phyloP scores from a whole-genome alignment of 2,329 filamentous ascomycete species.

The Scleromitrula shiraiana region DNA sequence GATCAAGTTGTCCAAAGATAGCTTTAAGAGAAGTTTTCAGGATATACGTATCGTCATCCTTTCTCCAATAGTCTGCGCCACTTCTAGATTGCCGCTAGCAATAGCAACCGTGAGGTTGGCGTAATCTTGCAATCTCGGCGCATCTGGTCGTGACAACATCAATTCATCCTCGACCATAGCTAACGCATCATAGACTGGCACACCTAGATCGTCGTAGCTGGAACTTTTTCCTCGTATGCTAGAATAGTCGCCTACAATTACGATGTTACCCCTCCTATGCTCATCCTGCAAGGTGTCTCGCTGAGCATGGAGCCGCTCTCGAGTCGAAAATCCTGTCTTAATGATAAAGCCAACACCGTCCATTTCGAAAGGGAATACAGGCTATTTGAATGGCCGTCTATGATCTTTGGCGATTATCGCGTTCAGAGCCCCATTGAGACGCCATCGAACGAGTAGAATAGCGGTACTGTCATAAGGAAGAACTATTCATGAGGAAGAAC shows the following conservation, averaged over 20 bases:
- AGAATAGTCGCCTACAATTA: background rate
- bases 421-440: too few species aligned
- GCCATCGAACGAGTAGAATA: background rate
- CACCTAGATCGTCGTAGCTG: background rate
- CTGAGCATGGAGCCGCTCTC: background rate
- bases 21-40: conserved; percentile 41
- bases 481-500: background rate
- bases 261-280: background rate
- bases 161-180: background rate
- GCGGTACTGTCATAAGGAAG: background rate
- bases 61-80: background rate
- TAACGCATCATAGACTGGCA: background rate
- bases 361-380: background rate
- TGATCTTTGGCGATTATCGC: background rate
- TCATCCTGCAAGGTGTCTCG: background rate
- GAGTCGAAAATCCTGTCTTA: background rate
- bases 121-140: background rate
- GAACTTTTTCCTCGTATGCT: background rate
- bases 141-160: background rate
- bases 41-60: conserved; percentile 49
- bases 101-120: background rate
- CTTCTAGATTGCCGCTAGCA: background rate
- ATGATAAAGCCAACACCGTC: background rate
- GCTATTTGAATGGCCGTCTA: background rate
- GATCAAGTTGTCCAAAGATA: conserved; percentile 43